Evolutionary conservation across 192 early-diverging fungal species (phyloP), one percentile per base, ranked within the genome.

Genomic region (Glomus cerebriforme): DNA sequence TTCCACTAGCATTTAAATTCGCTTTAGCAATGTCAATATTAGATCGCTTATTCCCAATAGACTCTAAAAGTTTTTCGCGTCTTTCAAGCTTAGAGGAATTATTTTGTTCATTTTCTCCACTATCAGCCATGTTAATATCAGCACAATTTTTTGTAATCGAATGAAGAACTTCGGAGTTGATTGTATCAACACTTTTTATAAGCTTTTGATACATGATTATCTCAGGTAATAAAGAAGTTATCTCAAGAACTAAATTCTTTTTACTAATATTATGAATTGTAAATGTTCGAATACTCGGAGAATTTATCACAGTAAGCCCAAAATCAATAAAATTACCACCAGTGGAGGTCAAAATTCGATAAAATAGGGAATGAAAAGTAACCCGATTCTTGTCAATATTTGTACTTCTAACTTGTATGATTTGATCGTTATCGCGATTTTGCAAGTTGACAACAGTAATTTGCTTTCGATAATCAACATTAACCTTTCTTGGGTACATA

Each of bases 381-480:
- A 99, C 93, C n/a, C 95, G 89, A 75, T 96, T 93, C 79, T 96
- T 94, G 86, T 99, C 98, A 69, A 99, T 94, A 76, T 99, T 97
- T 12, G 91, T 95, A 64, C 96, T 96, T 63, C 92, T 90, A 26
- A 99, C 95, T 72, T 97, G 94, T 26, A 99, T 92, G 31, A 93
- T 92, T 81, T 93, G 92, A 83, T 96, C 94, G 84, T 98, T 96
- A 76, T 92, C 90, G 15, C 92, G 88, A 79, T 98, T 98, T 66
- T 93, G 89, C 47, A 92, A 82, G 81, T 99, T 99, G 62, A 95
- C 93, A 24, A 99, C 89, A 0, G 96, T 97, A 1, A 99, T 90
- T 85, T 99, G 95, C 80, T 99, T 99, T 64, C 95, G 91, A 81
- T 99, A 99, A 45, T 97, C 96, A 4, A 96, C 94, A 76, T 99